phyloP scores from a whole-genome alignment of 352 stramenopile genomes.

The Halophytophthora polymorphica region DNA sequence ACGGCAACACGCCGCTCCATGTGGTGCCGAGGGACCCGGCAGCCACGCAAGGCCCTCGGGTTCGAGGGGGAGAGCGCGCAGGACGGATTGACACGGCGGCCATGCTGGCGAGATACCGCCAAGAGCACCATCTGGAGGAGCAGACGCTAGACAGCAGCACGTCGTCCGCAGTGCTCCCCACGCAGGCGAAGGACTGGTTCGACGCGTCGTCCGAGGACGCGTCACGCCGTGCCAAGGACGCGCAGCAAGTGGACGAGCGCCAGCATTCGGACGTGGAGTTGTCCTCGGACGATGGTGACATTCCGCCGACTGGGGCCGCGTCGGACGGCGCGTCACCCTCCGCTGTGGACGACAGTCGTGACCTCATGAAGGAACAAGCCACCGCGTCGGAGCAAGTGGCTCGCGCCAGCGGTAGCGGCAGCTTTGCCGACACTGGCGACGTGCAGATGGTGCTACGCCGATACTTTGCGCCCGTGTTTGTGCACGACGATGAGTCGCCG shows the following conservation, averaged over 20 bases:
- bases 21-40: no score
- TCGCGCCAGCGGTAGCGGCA: constrained; percentile 12
- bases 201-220: constrained; percentile 18
- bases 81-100: constrained; percentile 22
- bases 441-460: constrained; percentile 41
- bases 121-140: constrained; percentile 23
- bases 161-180: constrained; percentile 17
- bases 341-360: constrained; percentile 3
- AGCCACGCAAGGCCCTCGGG: background rate
- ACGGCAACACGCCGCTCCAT: no score
- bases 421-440: constrained; percentile 25
- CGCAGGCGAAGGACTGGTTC: constrained; percentile 31
- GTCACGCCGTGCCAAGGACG: constrained; percentile 9
- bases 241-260: constrained; percentile 4
- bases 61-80: constrained; percentile 10
- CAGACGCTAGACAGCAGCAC: constrained; percentile 19
- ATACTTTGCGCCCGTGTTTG: constrained; percentile 60
- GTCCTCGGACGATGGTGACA: background rate
- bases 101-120: constrained; percentile 30
- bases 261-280: constrained; percentile 11
- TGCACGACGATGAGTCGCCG: constrained; percentile 40
- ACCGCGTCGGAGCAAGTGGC: constrained; percentile 12
- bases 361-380: constrained; percentile 19
- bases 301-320: no score
- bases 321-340: background rate